These are phyloP conservation scores for Candida ulmi DNA, from an alignment of 805 yeast genomes.

Conservation along the genomic window DNA sequence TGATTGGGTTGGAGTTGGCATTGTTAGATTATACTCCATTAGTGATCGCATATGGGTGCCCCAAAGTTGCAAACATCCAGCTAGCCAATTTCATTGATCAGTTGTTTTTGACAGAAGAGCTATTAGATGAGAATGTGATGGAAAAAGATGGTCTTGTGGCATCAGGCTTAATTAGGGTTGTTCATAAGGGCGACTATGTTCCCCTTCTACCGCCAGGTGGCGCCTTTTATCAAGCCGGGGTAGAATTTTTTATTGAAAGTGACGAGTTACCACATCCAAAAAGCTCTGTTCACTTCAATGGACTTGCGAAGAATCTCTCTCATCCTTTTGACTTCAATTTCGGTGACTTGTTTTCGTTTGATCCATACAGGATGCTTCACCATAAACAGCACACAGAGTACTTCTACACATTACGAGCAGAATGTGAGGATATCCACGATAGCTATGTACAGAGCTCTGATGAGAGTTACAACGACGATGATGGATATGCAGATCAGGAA, in stretches of 20 bases:
- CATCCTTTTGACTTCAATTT: slow-evolving; percentile 12
- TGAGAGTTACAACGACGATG: no score
- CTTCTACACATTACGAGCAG: slow-evolving; percentile 11
- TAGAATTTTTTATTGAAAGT: slow-evolving; percentile 26
- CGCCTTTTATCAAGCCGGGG: slow-evolving; percentile 28
- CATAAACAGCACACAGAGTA: slow-evolving; percentile 14
- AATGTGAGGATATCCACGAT: slow-evolving; percentile 12
- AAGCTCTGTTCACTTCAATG: slow-evolving; percentile 11
- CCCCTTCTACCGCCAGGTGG: slow-evolving; percentile 54
- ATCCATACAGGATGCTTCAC: slow-evolving; percentile 12
- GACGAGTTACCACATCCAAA: slow-evolving; percentile 33
- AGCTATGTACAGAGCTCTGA: no score
- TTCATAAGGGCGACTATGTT: slow-evolving; percentile 52
- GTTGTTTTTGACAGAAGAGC: slow-evolving; percentile 34
- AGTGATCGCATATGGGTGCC: slow-evolving; percentile 61
- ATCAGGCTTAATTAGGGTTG: slow-evolving; percentile 47
- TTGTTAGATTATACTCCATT: slow-evolving; percentile 49
- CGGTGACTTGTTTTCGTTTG: slow-evolving; percentile 14
- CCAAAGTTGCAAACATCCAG: slow-evolving; percentile 53
- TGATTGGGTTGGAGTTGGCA: slow-evolving; percentile 58
- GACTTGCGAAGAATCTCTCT: slow-evolving; percentile 8
- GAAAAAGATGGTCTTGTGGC: slow-evolving; percentile 4
- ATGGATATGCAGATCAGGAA: no score
- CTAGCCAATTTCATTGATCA: slow-evolving; percentile 49
- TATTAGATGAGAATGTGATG: slow-evolving; percentile 25